Evolutionary conservation across 1,284 basidiomycete species (phyloP).

Genomic region (Mrakiaceae sp.): DNA sequence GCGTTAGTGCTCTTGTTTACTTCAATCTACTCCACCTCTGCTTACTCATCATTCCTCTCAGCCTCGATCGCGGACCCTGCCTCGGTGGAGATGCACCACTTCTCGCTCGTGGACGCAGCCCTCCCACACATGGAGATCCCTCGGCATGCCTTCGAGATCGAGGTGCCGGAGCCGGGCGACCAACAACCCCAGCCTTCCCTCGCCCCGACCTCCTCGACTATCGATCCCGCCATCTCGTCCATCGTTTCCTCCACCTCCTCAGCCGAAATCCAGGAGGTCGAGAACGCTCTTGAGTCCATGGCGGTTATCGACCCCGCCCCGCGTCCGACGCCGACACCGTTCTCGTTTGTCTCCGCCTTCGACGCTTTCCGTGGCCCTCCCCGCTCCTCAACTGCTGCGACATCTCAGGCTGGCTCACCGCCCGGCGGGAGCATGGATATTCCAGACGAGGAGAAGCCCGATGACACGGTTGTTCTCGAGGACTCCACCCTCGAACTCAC

Average conservation of each 20-base stretch:
- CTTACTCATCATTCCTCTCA: background rate
- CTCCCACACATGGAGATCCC: constrained; percentile 7
- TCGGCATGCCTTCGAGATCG: constrained; percentile 1
- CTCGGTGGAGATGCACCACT: background rate
- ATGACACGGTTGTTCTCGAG: background rate
- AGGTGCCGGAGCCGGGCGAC: background rate
- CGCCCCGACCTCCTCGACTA: background rate
- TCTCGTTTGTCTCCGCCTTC: too few species aligned
- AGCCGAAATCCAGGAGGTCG: constrained; percentile 7
- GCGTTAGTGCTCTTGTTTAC: background rate
- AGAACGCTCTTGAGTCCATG: constrained; percentile 10
- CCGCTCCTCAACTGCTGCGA: too few species aligned
- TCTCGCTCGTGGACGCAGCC: constrained; percentile 6
- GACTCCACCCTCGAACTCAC: background rate
- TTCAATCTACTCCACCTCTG: background rate
- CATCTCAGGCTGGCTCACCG: too few species aligned
- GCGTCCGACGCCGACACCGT: too few species aligned
- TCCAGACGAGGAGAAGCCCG: constrained; percentile 1
- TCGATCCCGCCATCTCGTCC: background rate
- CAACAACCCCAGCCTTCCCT: background rate
- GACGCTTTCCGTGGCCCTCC: too few species aligned
- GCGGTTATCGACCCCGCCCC: background rate
- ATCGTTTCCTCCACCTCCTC: background rate
- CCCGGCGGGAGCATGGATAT: too few species aligned
- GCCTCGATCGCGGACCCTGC: background rate